Evolutionary conservation across 805 yeast genomes (phyloP), one percentile per base, ranked within the genome.

Genomic region (Zygoascus bituminiphila): DNA sequence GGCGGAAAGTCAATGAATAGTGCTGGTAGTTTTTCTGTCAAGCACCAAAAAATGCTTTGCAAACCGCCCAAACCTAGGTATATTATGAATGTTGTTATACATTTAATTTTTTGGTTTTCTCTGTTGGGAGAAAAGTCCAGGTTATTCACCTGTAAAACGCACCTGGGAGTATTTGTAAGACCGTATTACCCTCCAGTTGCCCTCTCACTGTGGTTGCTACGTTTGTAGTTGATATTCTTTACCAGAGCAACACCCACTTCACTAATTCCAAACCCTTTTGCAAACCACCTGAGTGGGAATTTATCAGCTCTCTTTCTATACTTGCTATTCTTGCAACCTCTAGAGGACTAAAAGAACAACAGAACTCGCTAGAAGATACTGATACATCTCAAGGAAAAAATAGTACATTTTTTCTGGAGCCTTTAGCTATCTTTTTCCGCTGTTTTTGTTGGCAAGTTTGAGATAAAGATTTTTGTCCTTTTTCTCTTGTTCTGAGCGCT

Each of bases 1-100:
- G 23, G 44, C 35, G 37, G 36, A 45, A 45, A 47, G 49, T 36
- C 42, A 47, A 40, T 12, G 31, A 22, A 40, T 9, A n/a, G n/a
- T n/a, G n/a, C n/a, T 17, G 17, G 41, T 37, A 17, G 41, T 12
- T 37, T 10, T 10, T 10, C 10, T 10, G 35, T 14, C 14, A 29
- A 29, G 35, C 10, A 29, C 14, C 10, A 29, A 29, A 10, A 29
- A 29, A 14, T 29, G 14, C 35, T 29, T 29, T 29, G 35, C 10
- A 10, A 29, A 29, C 14, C 35, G 14, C 35, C n/a, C n/a, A n/a
- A n/a, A n/a, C n/a, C n/a, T n/a, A n/a, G n/a, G n/a, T n/a, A n/a
- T 25, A 25, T 29, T 12, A 29, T 29, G 33, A 29, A 29, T 29
- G 10, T 29, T 15, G 15, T 12, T 29, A 12, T 29, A 12, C n/a